A percentile compares a stretch with the other conserved stretches of the same genome.
phyloP scores from a whole-genome alignment of 1,139 yeast species.

The Magnusiomyces tetraspermus region DNA sequence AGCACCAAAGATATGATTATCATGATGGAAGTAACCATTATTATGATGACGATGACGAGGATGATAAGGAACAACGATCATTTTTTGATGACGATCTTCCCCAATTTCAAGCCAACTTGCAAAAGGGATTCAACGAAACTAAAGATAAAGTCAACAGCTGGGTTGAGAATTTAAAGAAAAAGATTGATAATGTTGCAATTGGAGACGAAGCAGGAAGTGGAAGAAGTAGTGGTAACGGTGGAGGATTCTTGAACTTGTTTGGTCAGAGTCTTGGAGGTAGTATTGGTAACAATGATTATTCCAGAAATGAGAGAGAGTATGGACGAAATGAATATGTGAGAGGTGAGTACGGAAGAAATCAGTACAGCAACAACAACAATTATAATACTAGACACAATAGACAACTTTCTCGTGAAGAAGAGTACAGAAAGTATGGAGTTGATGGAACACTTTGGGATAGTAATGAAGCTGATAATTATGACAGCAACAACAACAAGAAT shows the following conservation, averaged over 20 bases:
- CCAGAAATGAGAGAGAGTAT: no score
- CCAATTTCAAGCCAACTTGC: constrained; percentile 59
- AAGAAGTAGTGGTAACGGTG: no score
- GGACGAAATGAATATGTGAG: no score
- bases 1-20: constrained; percentile 3
- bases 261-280: constrained; percentile 14
- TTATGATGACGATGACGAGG: constrained; percentile 9
- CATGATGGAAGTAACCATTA: constrained; percentile 1
- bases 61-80: constrained; percentile 30
- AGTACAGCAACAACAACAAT: no score
- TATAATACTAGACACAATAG: no score
- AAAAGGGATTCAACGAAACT: constrained; percentile 79
- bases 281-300: constrained; percentile 29
- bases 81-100: constrained; percentile 56
- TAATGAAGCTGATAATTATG: no score
- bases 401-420: no score
- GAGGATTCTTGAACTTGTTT: constrained; percentile 12
- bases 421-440: no score
- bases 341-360: no score
- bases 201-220: constrained; percentile 7
- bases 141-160: constrained; percentile 68
- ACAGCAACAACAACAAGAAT: no score
- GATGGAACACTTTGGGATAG: no score
- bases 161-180: constrained; percentile 66
- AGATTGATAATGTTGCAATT: constrained; percentile 34